Evolutionary conservation across 805 yeast species (phyloP).

Genomic region (Lachancea quebecensis): DNA sequence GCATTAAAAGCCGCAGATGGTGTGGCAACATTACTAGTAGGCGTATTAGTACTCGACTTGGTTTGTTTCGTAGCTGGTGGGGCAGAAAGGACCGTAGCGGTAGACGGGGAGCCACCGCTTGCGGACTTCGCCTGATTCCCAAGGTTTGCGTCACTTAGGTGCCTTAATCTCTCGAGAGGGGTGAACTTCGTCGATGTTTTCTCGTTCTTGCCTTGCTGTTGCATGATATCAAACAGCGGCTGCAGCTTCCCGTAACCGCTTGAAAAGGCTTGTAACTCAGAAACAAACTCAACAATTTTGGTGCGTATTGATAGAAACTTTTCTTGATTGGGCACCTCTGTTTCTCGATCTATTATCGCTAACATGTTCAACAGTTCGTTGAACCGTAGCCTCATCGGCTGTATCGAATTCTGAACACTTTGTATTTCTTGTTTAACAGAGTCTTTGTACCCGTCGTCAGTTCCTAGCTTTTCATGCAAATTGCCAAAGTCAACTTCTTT

Average conservation of each 20-base stretch:
- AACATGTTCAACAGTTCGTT: constrained; percentile 24
- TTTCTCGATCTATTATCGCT: constrained; percentile 16
- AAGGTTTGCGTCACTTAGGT: not conserved
- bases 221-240: constrained; percentile 23
- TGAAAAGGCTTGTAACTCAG: constrained; percentile 21
- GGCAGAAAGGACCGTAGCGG: constrained; percentile 32
- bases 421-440: constrained; percentile 5
- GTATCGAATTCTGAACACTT: constrained; percentile 12
- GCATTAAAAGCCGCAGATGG: constrained; percentile 12
- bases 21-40: constrained; percentile 14
- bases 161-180: constrained; percentile 21
- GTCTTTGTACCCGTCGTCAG: constrained; percentile 10
- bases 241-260: constrained; percentile 16
- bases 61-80: constrained; percentile 50
- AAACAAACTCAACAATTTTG: constrained; percentile 17
- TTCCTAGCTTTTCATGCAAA: constrained; percentile 15
- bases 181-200: constrained; percentile 17
- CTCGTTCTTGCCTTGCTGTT: constrained; percentile 16
- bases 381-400: constrained; percentile 20
- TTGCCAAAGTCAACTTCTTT: constrained; percentile 12
- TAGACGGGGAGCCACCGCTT: constrained; percentile 2
- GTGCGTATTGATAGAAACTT: constrained; percentile 16
- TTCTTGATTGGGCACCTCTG: constrained; percentile 14
- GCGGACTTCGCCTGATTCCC: not conserved
- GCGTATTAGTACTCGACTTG: constrained; percentile 15